Evolutionary conservation across 768 basidiomycete species (phyloP), one percentile per base, ranked within the genome.

Genomic region (Crucibulum laeve): DNA sequence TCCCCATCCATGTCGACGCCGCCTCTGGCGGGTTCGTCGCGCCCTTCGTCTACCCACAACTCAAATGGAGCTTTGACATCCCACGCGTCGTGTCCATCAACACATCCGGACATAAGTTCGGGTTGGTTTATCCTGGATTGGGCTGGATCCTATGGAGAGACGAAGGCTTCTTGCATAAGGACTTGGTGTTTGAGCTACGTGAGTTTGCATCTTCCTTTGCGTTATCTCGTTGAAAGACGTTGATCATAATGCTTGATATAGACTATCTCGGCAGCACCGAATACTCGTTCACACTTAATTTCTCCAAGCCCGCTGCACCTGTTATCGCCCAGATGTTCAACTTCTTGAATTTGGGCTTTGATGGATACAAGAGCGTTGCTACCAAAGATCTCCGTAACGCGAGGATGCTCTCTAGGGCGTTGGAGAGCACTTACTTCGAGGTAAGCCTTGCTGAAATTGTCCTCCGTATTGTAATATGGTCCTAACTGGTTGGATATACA

Each of bases 1-100:
- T 86, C 47, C 79, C 79, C 5, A 83, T 86, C 43, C 83, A 86
- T 51, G 82, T 84, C 17, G 82, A 84, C 49, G 82, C 69, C 5
- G 82, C 82, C 5, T 77, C 74, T 4, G 77, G 79, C 11, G 84
- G 72, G 0, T 80, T 87, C 55, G 67, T 82, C 38, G 80, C 80
- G 8, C 82, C 79, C 2, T 84, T 82, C 56, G 79, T 70, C 3
- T 76, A 76, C 56, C 80, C 80, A 0, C 54, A 67, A 19, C 64
- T 73, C 48, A 69, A 73, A 47, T 83, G 81, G 80, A 71, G 68
- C 53, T 82, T 83, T 55, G 69, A 76, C 42, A 63, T 74, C 19
- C 69, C 76, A n/a, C 68, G 75, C 32, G 79, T 82, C 0, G 70
- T 72, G 17, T 69, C 69, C 19, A 77, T 77, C 61, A 77, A 76